Evolutionary conservation across 1,139 yeast genomes (phyloP).

Genomic region (Magnusiomyces tetraspermus): DNA sequence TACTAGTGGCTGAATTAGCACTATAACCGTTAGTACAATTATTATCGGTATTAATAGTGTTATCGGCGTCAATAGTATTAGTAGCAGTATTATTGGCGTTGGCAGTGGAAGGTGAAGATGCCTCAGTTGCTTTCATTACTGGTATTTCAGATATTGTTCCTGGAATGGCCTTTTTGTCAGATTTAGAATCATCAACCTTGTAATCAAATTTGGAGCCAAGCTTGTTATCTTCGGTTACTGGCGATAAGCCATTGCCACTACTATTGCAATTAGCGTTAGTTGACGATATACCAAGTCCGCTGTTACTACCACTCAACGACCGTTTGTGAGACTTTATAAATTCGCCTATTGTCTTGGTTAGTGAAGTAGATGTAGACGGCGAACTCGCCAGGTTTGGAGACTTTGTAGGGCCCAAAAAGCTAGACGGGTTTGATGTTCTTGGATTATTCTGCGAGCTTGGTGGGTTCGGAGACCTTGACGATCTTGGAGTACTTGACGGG

Average conservation of each 20-base stretch:
- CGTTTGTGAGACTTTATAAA: constrained; percentile 8
- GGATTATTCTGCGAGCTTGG: too few species aligned
- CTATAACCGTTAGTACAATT: background rate
- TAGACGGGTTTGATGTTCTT: too few species aligned
- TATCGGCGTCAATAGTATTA: background rate
- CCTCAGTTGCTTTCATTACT: too few species aligned
- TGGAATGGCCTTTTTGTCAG: background rate
- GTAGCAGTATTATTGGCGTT: background rate
- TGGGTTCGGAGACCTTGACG: background rate
- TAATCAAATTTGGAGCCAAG: background rate
- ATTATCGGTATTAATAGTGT: background rate
- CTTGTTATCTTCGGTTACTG: background rate
- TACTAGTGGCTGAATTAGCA: too few species aligned
- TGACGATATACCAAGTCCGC: too few species aligned
- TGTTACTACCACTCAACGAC: background rate
- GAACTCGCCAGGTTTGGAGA: background rate
- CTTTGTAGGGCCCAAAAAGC: background rate
- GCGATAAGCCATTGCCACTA: background rate
- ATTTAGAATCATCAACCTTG: background rate
- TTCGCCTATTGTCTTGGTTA: constrained; percentile 1
- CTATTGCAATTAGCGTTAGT: background rate
- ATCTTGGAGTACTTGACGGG: background rate
- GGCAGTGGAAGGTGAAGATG: too few species aligned
- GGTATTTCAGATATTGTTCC: too few species aligned
- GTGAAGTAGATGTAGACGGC: background rate